Conservation (phyloP, 1,139 yeast species). For the Komagataea norvegica region DNA sequence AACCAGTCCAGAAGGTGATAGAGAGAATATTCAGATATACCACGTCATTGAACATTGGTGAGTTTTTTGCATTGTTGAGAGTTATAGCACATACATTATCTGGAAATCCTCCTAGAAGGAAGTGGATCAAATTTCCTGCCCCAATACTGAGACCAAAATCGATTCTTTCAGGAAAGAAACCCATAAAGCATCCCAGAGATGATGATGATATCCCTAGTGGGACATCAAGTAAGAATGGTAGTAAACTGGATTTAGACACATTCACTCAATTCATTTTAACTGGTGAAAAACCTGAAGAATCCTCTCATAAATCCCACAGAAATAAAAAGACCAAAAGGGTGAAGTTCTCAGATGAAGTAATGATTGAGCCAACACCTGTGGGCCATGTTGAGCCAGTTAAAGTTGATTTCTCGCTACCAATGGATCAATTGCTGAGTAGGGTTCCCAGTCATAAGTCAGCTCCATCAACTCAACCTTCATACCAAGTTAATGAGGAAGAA, state of each 20-base stretch:
- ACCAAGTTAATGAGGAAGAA: constrained; percentile 47
- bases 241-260: constrained; percentile 59
- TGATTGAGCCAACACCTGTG: constrained; percentile 21
- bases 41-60: constrained; percentile 60
- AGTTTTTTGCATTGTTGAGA: constrained; percentile 68
- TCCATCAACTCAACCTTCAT: constrained; percentile 27
- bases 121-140: constrained; percentile 46
- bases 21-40: constrained; percentile 48
- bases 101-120: constrained; percentile 42
- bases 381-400: constrained; percentile 19
- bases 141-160: constrained; percentile 67
- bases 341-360: constrained; percentile 58
- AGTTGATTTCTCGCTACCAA: constrained; percentile 61
- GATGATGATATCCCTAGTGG: constrained; percentile 24
- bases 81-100: constrained; percentile 48
- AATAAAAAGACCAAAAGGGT: constrained; percentile 48
- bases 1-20: constrained; percentile 40
- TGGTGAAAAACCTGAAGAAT: constrained; percentile 56
- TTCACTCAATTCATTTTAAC: constrained; percentile 72
- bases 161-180: constrained; percentile 48
- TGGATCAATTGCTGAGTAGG: constrained; percentile 60
- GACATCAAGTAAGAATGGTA: constrained; percentile 11
- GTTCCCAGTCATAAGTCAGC: constrained; percentile 36
- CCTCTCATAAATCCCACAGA: constrained; percentile 28
- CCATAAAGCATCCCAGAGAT: constrained; percentile 43